Evolutionary conservation across 2,329 filamentous ascomycete genomes (phyloP).

Genomic region (Fusarium tupiense): DNA sequence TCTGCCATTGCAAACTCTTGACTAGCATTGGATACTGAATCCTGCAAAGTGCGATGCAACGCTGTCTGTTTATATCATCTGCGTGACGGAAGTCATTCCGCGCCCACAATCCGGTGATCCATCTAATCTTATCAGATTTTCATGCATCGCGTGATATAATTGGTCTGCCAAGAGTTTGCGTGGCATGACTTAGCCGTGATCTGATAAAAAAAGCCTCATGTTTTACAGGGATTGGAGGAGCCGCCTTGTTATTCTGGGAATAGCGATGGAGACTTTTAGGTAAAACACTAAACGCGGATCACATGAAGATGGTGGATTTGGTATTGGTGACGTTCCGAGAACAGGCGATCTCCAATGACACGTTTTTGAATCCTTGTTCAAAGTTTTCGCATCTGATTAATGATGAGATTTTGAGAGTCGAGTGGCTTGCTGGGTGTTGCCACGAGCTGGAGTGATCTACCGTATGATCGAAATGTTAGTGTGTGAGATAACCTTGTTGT

Average conservation of each 20-base stretch:
- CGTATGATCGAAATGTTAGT: background rate
- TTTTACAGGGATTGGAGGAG: background rate
- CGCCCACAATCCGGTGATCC: conserved; percentile 22
- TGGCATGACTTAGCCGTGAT: background rate
- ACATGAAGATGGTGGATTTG: background rate
- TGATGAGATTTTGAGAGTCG: background rate
- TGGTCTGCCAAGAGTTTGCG: background rate
- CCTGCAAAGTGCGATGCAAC: background rate
- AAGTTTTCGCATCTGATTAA: background rate
- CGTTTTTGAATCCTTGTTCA: background rate
- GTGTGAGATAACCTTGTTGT: background rate
- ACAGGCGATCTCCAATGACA: background rate
- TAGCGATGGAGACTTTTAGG: accelerated
- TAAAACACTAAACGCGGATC: background rate
- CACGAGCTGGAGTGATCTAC: background rate
- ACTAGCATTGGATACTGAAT: too few relatives aligned
- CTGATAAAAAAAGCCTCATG: conserved; percentile 1
- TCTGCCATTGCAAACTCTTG: conserved; percentile 1
- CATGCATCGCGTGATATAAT: background rate
- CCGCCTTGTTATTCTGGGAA: background rate
- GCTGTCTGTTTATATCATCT: background rate
- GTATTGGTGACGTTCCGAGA: background rate
- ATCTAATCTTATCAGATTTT: conserved; percentile 43
- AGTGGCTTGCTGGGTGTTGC: background rate
- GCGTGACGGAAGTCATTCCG: conserved; percentile 22